phyloP scores from a whole-genome alignment of 345 rosid genomes.

The Hibiscus syriacus region DNA sequence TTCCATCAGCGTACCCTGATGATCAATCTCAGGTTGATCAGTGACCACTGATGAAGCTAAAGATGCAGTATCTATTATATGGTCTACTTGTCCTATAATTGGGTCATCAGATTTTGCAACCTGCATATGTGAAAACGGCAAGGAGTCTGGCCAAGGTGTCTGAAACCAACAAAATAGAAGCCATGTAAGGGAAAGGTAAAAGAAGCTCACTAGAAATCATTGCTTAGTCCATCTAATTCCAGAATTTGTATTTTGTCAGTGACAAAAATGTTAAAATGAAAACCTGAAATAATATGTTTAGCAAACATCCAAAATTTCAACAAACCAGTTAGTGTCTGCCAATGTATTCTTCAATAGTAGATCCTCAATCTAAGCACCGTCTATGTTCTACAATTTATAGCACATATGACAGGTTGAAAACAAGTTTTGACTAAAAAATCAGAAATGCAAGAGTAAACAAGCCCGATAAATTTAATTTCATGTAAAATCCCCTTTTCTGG shows the following conservation, averaged over 20 bases:
- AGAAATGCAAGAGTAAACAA: neutral
- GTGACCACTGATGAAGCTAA: too few species aligned
- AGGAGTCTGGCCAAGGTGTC: slow-evolving; percentile 14
- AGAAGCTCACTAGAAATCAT: neutral
- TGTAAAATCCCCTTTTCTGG: too few species aligned
- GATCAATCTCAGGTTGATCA: too few species aligned
- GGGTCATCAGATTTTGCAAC: too few species aligned
- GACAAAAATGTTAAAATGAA: neutral
- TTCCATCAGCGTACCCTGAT: neutral
- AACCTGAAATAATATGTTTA: neutral
- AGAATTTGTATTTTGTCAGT: neutral
- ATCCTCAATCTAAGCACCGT: neutral
- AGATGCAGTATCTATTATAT: too few species aligned
- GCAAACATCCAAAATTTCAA: neutral
- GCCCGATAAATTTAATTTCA: too few species aligned
- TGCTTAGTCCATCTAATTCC: neutral
- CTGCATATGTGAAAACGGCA: slow-evolving; percentile 13
- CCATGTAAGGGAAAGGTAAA: neutral
- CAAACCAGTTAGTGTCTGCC: too few species aligned
- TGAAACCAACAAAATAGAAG: slow-evolving; percentile 13
- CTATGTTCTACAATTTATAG: neutral
- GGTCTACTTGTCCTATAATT: too few species aligned
- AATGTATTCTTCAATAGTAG: too few species aligned
- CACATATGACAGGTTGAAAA: neutral
- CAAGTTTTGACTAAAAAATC: neutral